Conservation (phyloP, 2,329 filamentous ascomycete species). For the Trichoderma sp. region DNA sequence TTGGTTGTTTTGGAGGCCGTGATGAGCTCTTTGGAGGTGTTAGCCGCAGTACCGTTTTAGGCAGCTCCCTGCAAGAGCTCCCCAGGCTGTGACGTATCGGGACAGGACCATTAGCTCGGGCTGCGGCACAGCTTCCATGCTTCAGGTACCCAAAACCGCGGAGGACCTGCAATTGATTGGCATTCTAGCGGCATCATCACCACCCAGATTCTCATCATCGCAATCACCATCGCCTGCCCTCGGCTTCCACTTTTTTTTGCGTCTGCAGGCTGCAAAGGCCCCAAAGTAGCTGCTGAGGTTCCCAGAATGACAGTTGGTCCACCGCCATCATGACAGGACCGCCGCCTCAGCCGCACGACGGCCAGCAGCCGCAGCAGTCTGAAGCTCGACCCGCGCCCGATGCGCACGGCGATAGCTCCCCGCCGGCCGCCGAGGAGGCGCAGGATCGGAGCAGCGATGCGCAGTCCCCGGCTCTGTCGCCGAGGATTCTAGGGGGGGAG, state of each 20-base stretch:
- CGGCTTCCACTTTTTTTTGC: constrained; percentile 2
- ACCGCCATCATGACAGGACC: constrained; percentile 47
- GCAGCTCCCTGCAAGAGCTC: too few relatives aligned
- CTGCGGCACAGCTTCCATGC: too few relatives aligned
- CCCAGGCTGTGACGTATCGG: too few relatives aligned
- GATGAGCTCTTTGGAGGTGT: too few relatives aligned
- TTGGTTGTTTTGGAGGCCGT: too few relatives aligned
- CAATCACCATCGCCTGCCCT: not conserved
- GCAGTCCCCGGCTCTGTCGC: not conserved
- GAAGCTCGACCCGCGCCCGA: constrained; percentile 1
- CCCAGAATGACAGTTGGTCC: constrained; percentile 39
- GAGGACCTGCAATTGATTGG: constrained; percentile 24
- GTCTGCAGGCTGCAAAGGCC: constrained; percentile 24
- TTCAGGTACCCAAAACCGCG: constrained; percentile 21
- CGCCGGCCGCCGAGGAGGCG: constrained; percentile 2
- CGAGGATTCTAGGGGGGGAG: constrained; percentile 28
- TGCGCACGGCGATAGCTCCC: constrained; percentile 13
- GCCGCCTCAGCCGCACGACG: constrained; percentile 42
- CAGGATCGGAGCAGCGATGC: not conserved
- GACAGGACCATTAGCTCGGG: too few relatives aligned
- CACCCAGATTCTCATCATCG: not conserved
- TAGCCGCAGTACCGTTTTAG: too few relatives aligned
- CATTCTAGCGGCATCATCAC: constrained; percentile 18
- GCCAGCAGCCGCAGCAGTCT: constrained; percentile 10
- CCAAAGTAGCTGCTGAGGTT: constrained; percentile 25